Percentiles rank a stretch among this genome's conserved stretches.
These are phyloP conservation scores for Neoboletus brunneissimus DNA, from an alignment of 768 basidiomycete species.

Conservation along the genomic window DNA sequence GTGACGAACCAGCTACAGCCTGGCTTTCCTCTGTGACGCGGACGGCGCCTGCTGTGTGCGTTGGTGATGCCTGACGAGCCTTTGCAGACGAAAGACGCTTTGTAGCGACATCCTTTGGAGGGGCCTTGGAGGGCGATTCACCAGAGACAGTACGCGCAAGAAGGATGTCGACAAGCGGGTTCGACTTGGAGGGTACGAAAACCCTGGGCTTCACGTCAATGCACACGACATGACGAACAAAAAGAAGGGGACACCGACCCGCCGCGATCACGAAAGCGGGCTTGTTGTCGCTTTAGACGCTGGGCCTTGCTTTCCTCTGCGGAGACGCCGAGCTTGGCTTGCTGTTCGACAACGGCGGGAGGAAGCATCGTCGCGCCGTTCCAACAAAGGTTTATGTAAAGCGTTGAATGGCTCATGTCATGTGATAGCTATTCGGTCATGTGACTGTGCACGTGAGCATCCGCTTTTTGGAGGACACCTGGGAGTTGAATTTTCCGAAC, in stretches of 20 bases:
- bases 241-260: conserved; percentile 41
- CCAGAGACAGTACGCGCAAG: conserved; percentile 47
- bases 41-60: not conserved
- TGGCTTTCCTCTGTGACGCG: not conserved
- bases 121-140: conserved; percentile 43
- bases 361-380: conserved; percentile 10
- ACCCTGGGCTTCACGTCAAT: conserved; percentile 35
- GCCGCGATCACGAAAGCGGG: conserved; percentile 66
- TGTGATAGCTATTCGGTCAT: not conserved
- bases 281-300: conserved; percentile 59
- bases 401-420: not conserved
- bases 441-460: too few relatives aligned
- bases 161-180: conserved; percentile 50
- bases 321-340: conserved; percentile 28
- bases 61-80: not conserved
- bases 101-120: not conserved
- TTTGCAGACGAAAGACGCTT: conserved; percentile 4
- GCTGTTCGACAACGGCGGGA: conserved; percentile 12
- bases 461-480: too few relatives aligned
- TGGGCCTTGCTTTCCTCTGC: conserved; percentile 61
- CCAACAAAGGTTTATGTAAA: not conserved
- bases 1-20: conserved; percentile 16
- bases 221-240: not conserved
- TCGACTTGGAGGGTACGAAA: conserved; percentile 51
- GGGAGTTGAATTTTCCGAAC: too few relatives aligned